A percentile compares a stretch with the other conserved stretches of the same genome.
These are phyloP conservation scores for Protomyces gravidus DNA, from an alignment of 1,139 yeast species.

Conservation along the genomic window DNA sequence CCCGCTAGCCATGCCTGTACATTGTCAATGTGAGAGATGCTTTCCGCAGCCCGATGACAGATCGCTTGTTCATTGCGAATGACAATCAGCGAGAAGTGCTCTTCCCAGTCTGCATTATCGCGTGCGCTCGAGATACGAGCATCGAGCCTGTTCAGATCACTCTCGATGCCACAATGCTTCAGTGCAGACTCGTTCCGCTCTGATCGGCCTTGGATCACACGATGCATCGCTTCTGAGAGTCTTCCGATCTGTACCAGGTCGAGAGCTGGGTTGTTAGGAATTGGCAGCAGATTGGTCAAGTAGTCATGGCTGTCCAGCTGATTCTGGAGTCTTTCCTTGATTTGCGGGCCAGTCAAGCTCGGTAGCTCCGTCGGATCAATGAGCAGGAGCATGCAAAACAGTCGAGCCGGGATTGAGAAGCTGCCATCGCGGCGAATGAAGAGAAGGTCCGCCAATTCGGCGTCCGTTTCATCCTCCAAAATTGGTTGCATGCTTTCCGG, in stretches of 20 bases:
- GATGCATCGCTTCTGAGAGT: neutral
- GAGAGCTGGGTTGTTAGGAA: neutral
- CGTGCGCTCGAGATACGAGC: neutral
- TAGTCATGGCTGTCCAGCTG: neutral
- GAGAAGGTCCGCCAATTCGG: neutral
- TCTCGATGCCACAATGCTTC: neutral
- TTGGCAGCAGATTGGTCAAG: neutral
- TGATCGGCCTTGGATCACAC: neutral
- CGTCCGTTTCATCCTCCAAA: constrained; percentile 1
- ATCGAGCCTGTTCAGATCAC: neutral
- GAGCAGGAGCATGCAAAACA: constrained; percentile 1
- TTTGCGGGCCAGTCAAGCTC: neutral
- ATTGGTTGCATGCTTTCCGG: neutral
- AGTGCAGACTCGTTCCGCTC: neutral
- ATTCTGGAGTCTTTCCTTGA: neutral
- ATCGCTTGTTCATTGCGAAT: neutral
- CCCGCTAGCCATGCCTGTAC: no score
- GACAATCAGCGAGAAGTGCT: neutral
- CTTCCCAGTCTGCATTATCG: neutral
- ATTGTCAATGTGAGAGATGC: no score
- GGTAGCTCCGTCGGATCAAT: neutral
- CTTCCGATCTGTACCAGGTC: neutral
- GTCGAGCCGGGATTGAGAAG: neutral
- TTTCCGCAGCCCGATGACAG: neutral
- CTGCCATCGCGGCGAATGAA: neutral